A percentile compares a stretch with the other conserved stretches of the same genome.
Evolutionary conservation across 352 stramenopile species (phyloP).

Genomic region (Pythium aquatile): DNA sequence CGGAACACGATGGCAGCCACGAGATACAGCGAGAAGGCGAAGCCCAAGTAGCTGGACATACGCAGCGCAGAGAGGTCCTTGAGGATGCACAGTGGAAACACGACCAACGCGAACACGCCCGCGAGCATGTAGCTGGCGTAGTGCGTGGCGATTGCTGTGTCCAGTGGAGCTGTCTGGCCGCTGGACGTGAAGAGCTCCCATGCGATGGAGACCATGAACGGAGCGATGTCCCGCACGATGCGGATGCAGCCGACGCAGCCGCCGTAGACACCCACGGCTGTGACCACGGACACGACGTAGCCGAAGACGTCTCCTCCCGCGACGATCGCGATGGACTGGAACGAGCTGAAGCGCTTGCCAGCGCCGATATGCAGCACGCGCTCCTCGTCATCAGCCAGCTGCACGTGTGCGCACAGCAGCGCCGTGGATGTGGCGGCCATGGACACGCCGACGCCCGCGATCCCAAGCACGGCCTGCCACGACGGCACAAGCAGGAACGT

Average conservation of each 20-base stretch:
- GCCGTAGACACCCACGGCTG: slow-evolving; percentile 65
- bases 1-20: slow-evolving; percentile 56
- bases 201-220: slow-evolving; percentile 49
- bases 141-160: slow-evolving; percentile 14
- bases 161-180: slow-evolving; percentile 15
- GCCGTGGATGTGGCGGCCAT: slow-evolving; percentile 62
- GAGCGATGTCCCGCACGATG: slow-evolving; percentile 65
- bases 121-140: slow-evolving; percentile 53
- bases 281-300: slow-evolving; percentile 66
- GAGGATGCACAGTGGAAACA: slow-evolving; percentile 70
- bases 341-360: slow-evolving; percentile 52
- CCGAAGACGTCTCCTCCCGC: slow-evolving; percentile 49
- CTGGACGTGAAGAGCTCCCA: slow-evolving; percentile 8
- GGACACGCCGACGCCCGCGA: slow-evolving; percentile 46
- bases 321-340: slow-evolving; percentile 61
- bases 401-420: slow-evolving; percentile 57
- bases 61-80: slow-evolving; percentile 67
- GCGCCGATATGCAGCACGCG: slow-evolving; percentile 42
- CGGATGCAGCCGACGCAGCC: slow-evolving; percentile 69
- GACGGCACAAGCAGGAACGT: slow-evolving; percentile 58
- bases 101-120: slow-evolving; percentile 44
- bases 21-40: slow-evolving; percentile 65
- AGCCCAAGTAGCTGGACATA: slow-evolving; percentile 70
- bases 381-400: slow-evolving; percentile 48
- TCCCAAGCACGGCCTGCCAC: slow-evolving; percentile 37